Base-by-base conservation (phyloP, 345 rosid genomes). In the Clarkia xantiana region DNA sequence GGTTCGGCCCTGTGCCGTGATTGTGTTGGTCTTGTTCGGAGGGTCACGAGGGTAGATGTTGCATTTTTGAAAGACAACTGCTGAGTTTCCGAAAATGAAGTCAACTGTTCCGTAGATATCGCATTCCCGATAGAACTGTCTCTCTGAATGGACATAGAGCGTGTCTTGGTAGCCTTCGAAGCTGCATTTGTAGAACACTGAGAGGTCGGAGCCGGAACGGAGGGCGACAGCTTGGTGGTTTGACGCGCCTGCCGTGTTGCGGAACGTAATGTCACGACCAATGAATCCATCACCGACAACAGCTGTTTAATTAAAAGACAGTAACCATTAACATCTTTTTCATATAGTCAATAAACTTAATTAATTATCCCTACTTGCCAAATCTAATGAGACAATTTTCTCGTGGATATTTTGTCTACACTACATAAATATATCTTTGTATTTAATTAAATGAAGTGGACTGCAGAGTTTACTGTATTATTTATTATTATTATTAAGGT, bases 191-290 rank as follows among this genome's bases (percentile, higher is more conserved):
- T 76, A 80, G 48, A 84, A 78, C 22, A 78, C 81, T 0, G 89
- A 80, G 61, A 74, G 78, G 51, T 84, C 88, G 1, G 85, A 68
- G 9, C 79, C 81, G 16, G 86, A 79, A 14, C 88, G 71, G 57
- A 84, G 66, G 40, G 88, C 83, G 4, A 84, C 88, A 0, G 88
- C 94, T 54, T 84, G 94, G 49, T 11, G 70, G 55, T 80, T 78
- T 40, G 55, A 55, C 4, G 83, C 76, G 13, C 88, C 88, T 6
- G 81, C 94, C 0, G 81, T 84, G 81, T 78, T 84, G 19, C 75
- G 68, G 58, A 80, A 76, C 9, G 88, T 76, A 14, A 84, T 70
- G 53, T 65, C 83, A 17, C 72, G 70, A 1, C 82, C 86, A 0
- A 80, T 55, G 66, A 84, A 80, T 14, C 69, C 64, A 5, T 67